Percentiles rank a stretch among this genome's conserved stretches.
Evolutionary conservation across 78 protist genomes (phyloP).

Genomic region (Isochrysis galbana): DNA sequence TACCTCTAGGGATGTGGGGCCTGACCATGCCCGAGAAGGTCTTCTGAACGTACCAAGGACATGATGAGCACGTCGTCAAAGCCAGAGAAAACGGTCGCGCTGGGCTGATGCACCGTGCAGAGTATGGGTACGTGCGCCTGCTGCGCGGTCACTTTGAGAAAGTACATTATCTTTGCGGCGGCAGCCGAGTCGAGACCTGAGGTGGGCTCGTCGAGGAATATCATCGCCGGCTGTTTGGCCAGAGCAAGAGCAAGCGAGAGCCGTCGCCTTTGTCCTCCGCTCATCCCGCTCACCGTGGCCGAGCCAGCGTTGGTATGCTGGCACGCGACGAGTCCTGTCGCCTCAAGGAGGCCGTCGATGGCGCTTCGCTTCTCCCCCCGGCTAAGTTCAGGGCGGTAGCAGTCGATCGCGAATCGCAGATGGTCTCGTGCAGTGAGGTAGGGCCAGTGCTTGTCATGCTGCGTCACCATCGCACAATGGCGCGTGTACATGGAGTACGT

Average conservation of each 20-base stretch:
- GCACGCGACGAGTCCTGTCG: background rate
- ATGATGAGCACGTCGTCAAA: constrained; percentile 49
- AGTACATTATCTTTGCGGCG: constrained; percentile 56
- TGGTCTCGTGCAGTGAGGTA: background rate
- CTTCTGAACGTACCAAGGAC: too few relatives aligned
- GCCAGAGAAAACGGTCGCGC: background rate
- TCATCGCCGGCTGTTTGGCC: constrained; percentile 60
- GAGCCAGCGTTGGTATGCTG: background rate
- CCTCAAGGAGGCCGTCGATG: background rate
- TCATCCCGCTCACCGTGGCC: constrained; percentile 8
- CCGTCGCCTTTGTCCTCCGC: constrained; percentile 60
- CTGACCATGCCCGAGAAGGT: too few relatives aligned
- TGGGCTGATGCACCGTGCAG: constrained; percentile 68
- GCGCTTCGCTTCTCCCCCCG: background rate
- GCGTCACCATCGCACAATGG: background rate
- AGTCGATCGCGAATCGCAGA: background rate
- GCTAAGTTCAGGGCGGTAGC: background rate
- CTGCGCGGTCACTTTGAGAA: constrained; percentile 38
- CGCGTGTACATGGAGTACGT: background rate
- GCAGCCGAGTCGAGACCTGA: constrained; percentile 64
- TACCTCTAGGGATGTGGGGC: too few relatives aligned
- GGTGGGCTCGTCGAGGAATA: constrained; percentile 85
- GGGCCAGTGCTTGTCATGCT: background rate
- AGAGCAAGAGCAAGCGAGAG: constrained; percentile 60
- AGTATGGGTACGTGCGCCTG: constrained; percentile 9